Evolutionary conservation across 306 rosid genomes (phyloP).

Genomic region (Prosopis cineraria): DNA sequence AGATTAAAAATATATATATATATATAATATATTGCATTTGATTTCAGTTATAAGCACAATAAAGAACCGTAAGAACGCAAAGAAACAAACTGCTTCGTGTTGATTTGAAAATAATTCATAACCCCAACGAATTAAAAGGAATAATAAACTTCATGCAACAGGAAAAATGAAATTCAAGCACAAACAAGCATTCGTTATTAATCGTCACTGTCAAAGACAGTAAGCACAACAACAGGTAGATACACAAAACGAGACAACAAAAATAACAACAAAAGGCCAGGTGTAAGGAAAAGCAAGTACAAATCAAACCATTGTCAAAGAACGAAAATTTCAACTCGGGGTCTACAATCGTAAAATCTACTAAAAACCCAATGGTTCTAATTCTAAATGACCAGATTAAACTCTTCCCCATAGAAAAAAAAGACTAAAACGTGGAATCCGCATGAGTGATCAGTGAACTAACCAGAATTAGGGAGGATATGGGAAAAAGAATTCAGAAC

Average conservation of each 20-base stretch:
- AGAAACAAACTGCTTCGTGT: not conserved
- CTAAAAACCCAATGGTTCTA: constrained; percentile 27
- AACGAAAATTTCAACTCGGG: constrained; percentile 31
- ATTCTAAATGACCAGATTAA: too few species aligned
- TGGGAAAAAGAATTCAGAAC: constrained; percentile 3
- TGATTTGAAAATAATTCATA: not conserved
- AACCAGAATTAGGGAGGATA: constrained; percentile 8
- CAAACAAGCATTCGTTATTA: not conserved
- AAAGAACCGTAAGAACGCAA: constrained; percentile 25
- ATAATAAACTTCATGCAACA: not conserved
- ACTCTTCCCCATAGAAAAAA: too few species aligned
- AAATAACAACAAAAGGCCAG: constrained; percentile 19
- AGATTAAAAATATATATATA: not conserved
- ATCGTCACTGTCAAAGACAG: constrained; percentile 11
- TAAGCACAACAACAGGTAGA: not conserved
- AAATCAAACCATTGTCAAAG: constrained; percentile 9
- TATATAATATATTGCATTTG: not conserved
- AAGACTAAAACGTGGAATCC: not conserved
- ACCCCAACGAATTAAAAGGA: not conserved
- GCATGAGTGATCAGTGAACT: constrained; percentile 22
- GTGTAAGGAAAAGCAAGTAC: constrained; percentile 5
- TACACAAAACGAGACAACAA: not conserved
- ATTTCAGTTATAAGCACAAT: constrained; percentile 12
- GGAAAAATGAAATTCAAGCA: not conserved
- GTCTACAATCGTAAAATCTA: not conserved